These are phyloP conservation scores for Tetragonia tetragonoides DNA, from an alignment of 148 eudicot genomes.

Conservation along the genomic window DNA sequence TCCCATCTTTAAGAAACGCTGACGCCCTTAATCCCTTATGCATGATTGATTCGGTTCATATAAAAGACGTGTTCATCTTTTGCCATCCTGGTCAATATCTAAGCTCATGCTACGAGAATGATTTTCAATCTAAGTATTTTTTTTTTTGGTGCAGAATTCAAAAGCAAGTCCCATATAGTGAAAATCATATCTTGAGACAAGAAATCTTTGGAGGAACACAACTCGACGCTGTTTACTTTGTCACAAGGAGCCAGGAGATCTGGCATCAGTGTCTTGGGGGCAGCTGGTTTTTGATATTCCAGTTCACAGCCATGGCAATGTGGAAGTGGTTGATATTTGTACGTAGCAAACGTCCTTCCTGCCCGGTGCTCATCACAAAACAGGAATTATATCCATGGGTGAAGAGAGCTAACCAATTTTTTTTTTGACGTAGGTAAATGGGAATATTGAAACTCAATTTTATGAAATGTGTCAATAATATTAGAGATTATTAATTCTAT, in stretches of 20 bases:
- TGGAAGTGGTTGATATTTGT: conserved; percentile 9
- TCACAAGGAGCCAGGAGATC: not conserved
- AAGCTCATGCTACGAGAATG: not conserved
- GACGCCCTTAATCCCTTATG: no score
- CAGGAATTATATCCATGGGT: not conserved
- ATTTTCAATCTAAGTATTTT: not conserved
- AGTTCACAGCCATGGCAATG: not conserved
- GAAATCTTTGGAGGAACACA: not conserved
- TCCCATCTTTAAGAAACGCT: no score
- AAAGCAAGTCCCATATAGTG: conserved; percentile 34
- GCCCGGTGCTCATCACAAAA: not conserved
- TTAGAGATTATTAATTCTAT: not conserved
- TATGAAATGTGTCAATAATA: conserved; percentile 9
- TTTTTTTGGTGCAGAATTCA: conserved; percentile 22
- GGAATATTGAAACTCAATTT: conserved; percentile 1
- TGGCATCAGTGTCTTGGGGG: conserved; percentile 1
- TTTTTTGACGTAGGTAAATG: conserved; percentile 4
- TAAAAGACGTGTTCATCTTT: not conserved
- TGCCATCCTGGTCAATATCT: not conserved
- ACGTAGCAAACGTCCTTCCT: conserved; percentile 13
- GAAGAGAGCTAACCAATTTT: conserved; percentile 13
- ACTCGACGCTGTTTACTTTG: not conserved
- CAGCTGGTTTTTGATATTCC: conserved; percentile 16
- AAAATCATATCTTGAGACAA: conserved; percentile 3
- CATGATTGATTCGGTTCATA: not conserved